These are phyloP conservation scores for Saccharomycopsis oosterbeekiorum DNA, from an alignment of 805 yeast species.

Conservation along the genomic window DNA sequence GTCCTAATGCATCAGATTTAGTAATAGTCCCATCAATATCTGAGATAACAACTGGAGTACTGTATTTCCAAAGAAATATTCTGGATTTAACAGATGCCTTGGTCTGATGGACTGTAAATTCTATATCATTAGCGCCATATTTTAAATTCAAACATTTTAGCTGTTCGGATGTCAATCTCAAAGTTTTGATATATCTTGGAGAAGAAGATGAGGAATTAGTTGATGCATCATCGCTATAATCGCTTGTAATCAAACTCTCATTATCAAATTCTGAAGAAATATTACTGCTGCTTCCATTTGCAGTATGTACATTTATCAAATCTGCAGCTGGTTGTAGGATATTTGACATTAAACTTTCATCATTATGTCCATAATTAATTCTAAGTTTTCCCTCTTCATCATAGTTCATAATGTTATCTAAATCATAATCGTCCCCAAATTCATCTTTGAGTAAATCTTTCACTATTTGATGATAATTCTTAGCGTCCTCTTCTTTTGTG, in stretches of 20 bases:
- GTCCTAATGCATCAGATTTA: slow-evolving; percentile 95
- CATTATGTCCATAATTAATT: slow-evolving; percentile 27
- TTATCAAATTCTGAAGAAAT: slow-evolving; percentile 6
- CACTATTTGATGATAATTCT: slow-evolving; percentile 66
- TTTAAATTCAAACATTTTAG: slow-evolving; percentile 61
- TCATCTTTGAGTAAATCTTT: slow-evolving; percentile 70
- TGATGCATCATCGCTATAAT: slow-evolving; percentile 17
- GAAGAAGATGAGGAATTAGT: not conserved
- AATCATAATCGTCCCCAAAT: slow-evolving; percentile 44
- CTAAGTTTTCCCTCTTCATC: slow-evolving; percentile 63
- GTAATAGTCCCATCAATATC: slow-evolving; percentile 98
- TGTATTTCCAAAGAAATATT: slow-evolving; percentile 73
- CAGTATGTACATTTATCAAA: not conserved
- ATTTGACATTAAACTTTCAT: slow-evolving; percentile 17
- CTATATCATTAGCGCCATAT: slow-evolving; percentile 69
- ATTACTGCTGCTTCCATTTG: not conserved
- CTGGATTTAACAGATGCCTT: slow-evolving; percentile 66
- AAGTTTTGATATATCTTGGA: slow-evolving; percentile 59
- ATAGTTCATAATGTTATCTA: slow-evolving; percentile 37
- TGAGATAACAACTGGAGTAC: slow-evolving; percentile 85
- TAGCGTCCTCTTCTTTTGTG: slow-evolving; percentile 68
- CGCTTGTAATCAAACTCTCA: slow-evolving; percentile 17
- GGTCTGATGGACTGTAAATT: slow-evolving; percentile 75
- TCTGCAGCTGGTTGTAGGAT: slow-evolving; percentile 10
- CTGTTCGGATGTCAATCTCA: slow-evolving; percentile 87